Conservation (phyloP, 2,329 filamentous ascomycete species). For the Diaporthe capsici region DNA sequence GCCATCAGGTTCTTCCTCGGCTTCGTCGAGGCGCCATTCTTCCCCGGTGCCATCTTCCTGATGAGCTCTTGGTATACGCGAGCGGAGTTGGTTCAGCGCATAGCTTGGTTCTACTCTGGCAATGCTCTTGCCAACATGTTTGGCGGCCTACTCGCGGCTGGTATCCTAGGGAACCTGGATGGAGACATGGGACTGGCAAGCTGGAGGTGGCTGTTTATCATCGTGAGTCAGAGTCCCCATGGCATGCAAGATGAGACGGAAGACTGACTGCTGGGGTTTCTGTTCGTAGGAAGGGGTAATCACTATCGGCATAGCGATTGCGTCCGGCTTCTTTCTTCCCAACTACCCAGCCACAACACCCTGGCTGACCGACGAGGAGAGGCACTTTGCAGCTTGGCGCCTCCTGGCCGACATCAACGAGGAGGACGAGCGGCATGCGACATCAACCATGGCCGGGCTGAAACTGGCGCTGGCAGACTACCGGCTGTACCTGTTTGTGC, state of each 20-base stretch:
- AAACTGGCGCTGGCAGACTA: slow-evolving; percentile 49
- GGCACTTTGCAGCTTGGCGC: slow-evolving; percentile 42
- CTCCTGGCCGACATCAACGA: slow-evolving; percentile 45
- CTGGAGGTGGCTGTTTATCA: slow-evolving; percentile 52
- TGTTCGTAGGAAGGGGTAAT: slow-evolving; percentile 24
- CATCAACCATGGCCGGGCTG: slow-evolving; percentile 44
- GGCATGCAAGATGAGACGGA: background rate
- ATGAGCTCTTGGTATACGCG: slow-evolving; percentile 63
- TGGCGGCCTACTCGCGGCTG: slow-evolving; percentile 65
- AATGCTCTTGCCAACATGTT: slow-evolving; percentile 65
- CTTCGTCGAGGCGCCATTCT: slow-evolving; percentile 62
- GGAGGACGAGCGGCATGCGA: slow-evolving; percentile 42
- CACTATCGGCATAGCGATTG: slow-evolving; percentile 40
- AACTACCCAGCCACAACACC: slow-evolving; percentile 43
- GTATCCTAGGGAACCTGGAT: slow-evolving; percentile 59
- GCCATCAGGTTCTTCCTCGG: slow-evolving; percentile 64
- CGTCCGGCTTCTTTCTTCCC: slow-evolving; percentile 41
- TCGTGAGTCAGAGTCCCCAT: slow-evolving; percentile 43
- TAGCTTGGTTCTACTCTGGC: slow-evolving; percentile 63
- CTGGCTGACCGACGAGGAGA: slow-evolving; percentile 43
- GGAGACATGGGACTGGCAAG: slow-evolving; percentile 49
- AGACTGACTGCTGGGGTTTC: background rate
- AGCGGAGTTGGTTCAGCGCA: slow-evolving; percentile 59
- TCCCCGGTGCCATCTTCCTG: slow-evolving; percentile 62
- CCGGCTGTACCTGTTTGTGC: slow-evolving; percentile 66